phyloP scores from a whole-genome alignment of 2,329 filamentous ascomycete species.

The Pseudogymnoascus sp. region DNA sequence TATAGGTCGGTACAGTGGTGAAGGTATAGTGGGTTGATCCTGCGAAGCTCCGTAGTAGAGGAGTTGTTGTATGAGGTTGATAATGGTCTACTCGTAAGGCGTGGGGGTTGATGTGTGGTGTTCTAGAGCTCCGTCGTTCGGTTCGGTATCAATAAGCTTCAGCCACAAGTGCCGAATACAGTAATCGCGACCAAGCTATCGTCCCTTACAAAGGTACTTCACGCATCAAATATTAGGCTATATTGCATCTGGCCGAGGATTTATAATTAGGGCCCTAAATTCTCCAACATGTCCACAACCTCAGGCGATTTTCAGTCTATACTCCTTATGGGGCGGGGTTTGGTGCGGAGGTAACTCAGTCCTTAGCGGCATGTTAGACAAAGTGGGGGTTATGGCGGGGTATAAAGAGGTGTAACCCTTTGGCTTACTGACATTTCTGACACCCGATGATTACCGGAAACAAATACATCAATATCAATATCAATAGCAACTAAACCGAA shows the following conservation, averaged over 20 bases:
- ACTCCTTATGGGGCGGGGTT: background rate
- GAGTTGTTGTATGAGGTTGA: background rate
- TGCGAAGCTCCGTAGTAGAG: background rate
- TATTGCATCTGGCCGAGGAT: background rate
- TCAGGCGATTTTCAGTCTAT: background rate
- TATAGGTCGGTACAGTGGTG: background rate
- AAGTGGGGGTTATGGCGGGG: conserved; percentile 6
- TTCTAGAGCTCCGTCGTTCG: background rate
- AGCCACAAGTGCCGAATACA: background rate
- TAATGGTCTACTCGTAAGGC: background rate
- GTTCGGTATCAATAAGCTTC: background rate
- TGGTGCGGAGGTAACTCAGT: background rate
- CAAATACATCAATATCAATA: background rate
- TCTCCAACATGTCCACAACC: background rate
- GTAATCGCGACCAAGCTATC: background rate
- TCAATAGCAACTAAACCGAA: background rate
- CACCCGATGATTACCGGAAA: background rate
- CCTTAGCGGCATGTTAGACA: background rate
- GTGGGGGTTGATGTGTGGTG: background rate
- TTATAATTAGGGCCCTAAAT: background rate
- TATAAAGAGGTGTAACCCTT: conserved; percentile 5
- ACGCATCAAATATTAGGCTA: background rate
- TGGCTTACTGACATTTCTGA: background rate
- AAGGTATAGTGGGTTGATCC: background rate
- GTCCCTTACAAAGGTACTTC: background rate